These are phyloP conservation scores for Coemansia erecta DNA, from an alignment of 192 early-diverging fungal genomes.

Conservation along the genomic window DNA sequence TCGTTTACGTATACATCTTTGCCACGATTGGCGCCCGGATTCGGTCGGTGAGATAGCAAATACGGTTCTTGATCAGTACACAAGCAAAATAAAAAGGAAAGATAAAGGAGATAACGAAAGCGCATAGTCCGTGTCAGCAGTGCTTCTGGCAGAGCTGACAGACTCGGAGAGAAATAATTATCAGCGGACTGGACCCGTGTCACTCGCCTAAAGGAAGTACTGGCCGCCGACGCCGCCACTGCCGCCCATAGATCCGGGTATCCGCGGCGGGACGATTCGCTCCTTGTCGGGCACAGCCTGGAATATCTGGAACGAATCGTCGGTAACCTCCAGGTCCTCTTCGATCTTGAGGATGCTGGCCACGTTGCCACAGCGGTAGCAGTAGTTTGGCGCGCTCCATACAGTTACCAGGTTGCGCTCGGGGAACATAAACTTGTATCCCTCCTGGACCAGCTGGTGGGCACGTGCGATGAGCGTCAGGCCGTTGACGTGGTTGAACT, in stretches of 20 bases:
- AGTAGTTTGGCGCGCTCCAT: slow-evolving; percentile 98
- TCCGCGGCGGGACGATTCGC: slow-evolving; percentile 54
- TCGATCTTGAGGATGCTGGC: slow-evolving; percentile 77
- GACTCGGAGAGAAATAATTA: slow-evolving; percentile 1
- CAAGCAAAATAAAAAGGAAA: slow-evolving; percentile 5
- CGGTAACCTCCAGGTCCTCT: slow-evolving; percentile 73
- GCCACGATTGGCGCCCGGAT: no score
- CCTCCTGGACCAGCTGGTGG: slow-evolving; percentile 98
- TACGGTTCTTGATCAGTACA: no score
- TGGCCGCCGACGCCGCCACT: slow-evolving; percentile 38
- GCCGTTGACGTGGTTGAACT: slow-evolving; percentile 96
- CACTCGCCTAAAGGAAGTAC: slow-evolving; percentile 39
- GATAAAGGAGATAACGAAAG: slow-evolving; percentile 3
- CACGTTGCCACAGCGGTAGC: slow-evolving; percentile 97
- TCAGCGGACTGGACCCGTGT: slow-evolving; percentile 7
- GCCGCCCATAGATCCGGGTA: slow-evolving; percentile 51
- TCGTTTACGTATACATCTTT: no score
- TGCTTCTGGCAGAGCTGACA: no score
- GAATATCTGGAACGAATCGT: slow-evolving; percentile 93
- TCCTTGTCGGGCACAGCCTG: slow-evolving; percentile 94
- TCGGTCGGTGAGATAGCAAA: no score
- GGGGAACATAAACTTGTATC: slow-evolving; percentile 69
- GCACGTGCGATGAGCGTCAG: slow-evolving; percentile 92
- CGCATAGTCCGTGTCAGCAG: not conserved
- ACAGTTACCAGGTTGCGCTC: slow-evolving; percentile 94